Percentiles rank a stretch among this genome's conserved stretches.
Conservation (phyloP, 441 rosid species). For the Arabidopsis lyrata region DNA sequence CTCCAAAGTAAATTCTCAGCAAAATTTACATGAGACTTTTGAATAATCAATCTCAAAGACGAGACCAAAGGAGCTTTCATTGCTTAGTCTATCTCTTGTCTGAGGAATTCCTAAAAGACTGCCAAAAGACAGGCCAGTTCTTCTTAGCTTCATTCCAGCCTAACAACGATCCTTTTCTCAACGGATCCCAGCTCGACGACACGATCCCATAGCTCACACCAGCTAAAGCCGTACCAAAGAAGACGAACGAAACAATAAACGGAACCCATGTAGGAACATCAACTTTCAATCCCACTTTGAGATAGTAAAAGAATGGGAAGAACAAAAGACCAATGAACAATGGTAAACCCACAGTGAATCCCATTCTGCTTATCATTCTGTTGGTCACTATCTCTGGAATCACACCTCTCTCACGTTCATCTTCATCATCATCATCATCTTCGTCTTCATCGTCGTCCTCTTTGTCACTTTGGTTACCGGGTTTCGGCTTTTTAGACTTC, state of each 20-base stretch:
- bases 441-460: constrained; percentile 36
- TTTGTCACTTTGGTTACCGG: constrained; percentile 40
- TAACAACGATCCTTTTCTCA: constrained; percentile 84
- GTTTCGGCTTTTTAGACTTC: constrained; percentile 53
- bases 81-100: constrained; percentile 49
- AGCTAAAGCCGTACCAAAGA: constrained; percentile 79
- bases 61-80: neutral
- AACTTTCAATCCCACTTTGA: constrained; percentile 76
- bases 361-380: constrained; percentile 90
- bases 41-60: neutral
- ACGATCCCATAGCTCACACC: constrained; percentile 93
- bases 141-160: constrained; percentile 94
- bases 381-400: constrained; percentile 94
- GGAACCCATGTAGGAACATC: constrained; percentile 93
- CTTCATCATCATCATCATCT: constrained; percentile 40
- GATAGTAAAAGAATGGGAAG: constrained; percentile 89
- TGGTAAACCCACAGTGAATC: constrained; percentile 77
- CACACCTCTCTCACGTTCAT: constrained; percentile 56
- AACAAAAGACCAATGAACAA: constrained; percentile 71
- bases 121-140: constrained; percentile 97
- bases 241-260: constrained; percentile 77
- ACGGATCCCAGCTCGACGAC: constrained; percentile 94
- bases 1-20: neutral
- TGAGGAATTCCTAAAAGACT: constrained; percentile 77
- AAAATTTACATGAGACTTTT: constrained; percentile 5